Base-by-base conservation (phyloP, 805 yeast species). In the Starmera pachycereana region DNA sequence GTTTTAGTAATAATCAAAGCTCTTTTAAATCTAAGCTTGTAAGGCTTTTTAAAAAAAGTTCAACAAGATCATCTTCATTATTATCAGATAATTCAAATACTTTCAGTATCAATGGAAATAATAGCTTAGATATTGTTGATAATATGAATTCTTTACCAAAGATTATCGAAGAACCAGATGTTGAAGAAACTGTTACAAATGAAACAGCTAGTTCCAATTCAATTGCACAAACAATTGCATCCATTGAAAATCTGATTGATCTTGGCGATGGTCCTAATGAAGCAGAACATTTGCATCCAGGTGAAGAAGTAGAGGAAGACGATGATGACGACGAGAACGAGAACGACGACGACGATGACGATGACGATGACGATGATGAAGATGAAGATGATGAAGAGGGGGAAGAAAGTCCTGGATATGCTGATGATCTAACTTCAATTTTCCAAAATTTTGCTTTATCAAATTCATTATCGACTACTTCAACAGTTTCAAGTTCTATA, bases 141-240 rank as follows among this genome's bases (percentile, higher is more conserved):
- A 22, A 22, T 4, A 4, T 22, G 9, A 22, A 22, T 5, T 22
- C 27, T 22, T 22, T 22, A 22, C 27, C 27, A 22, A 22, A 22
- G 5, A 22, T 22, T 2, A 22, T 5, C 5, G 27, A 22, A 22
- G 27, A 22, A 22, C 27, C 27, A 12, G 58, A 53, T 19, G 57
- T 48, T 2, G 57, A 45, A 8, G 48, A 51, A 11, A 51, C 45
- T n/a, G 59, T 49, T 11, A 49, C 41, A 8, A 50, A 42, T 12
- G 52, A 47, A 18, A 30, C 19, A 19, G 41, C 29, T 52, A 39
- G 44, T 45, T 40, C 39, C 11, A 37, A 33, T 33, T 29, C 27
- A 32, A 8, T 6, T 13, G 12, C 33, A 11, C 33, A 32, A 12
- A 18, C 12, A n/a, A 12, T 32, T 32, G 19, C 6, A 13, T 10